Evolutionary conservation across 1,284 basidiomycete genomes (phyloP), one percentile per base, ranked within the genome.

Genomic region (Papiliotrema fonsecae): DNA sequence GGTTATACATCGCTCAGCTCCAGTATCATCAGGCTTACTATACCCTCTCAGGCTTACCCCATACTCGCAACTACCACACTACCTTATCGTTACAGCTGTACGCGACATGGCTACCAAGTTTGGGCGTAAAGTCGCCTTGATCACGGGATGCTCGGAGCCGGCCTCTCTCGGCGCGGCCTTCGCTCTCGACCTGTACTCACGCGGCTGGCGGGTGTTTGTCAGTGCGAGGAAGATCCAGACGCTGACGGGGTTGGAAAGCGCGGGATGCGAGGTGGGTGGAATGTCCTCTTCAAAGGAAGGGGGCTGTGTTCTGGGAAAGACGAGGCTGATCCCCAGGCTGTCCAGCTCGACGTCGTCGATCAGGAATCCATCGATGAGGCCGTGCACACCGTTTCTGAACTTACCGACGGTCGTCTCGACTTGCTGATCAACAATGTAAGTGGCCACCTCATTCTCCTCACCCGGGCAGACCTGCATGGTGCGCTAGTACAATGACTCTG

Each of bases 131-230:
- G 51, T 58, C 1, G 58, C 58, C 14, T 34, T 60, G 9, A 44
- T 61, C 27, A 61, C 58, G 3, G 57, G 58, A 6, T 60, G 58
- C 43, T 58, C 58, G 21, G 52, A 52, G 25, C 47, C 54, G 10
- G n/a, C 19, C 9, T 49, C 47, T 25, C 42, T 61, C 28, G 58
- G 54, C 6, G 47, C 51, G 5, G 28, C 49, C 9, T 18, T 55
- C 7, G 47, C 52, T n/a, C 37, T 39, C 5, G 46, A 50, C 6
- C 49, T 61, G 2, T 21, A 31, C 2, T 4, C 11, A 7, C n/a
- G 50, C 5, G 51, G 54, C 9, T 60, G 42, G 40, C 26, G 26
- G 21, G 56, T 60, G 2, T 56, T 58, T 31, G 51, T 51, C 2
- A 58, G 54, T n/a, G 58, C 54, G 19, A 21, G 54, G 9, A 47